A percentile compares a stretch with the other conserved stretches of the same genome.
phyloP scores from a whole-genome alignment of 1,284 basidiomycete species.

The Coniferiporia weirii region DNA sequence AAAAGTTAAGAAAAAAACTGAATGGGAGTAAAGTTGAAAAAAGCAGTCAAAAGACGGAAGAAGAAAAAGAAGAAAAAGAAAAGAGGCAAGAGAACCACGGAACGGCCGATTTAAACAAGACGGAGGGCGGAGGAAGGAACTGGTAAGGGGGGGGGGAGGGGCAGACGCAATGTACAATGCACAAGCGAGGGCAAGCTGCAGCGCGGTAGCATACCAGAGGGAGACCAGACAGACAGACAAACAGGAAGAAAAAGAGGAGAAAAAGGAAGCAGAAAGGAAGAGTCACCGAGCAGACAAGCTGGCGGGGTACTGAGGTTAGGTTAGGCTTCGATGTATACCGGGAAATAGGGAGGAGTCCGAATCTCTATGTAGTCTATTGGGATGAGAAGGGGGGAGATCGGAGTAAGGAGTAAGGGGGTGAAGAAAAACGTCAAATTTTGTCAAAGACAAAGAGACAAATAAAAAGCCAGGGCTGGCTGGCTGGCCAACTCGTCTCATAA shows the following conservation, averaged over 20 bases:
- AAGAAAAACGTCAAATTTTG: background rate
- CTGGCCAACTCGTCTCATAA: background rate
- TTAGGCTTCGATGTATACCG: background rate
- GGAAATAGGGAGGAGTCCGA: background rate
- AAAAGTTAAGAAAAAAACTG: background rate
- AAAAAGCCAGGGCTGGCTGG: too few relatives aligned
- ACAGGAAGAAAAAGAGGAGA: slow-evolving; percentile 21
- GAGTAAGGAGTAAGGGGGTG: background rate
- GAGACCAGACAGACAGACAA: slow-evolving; percentile 19
- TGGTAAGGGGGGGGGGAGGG: too few relatives aligned
- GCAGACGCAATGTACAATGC: too few relatives aligned
- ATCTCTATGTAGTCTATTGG: background rate
- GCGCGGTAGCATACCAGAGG: background rate
- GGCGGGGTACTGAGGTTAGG: background rate
- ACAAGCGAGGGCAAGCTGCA: too few relatives aligned
- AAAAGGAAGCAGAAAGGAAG: slow-evolving; percentile 23
- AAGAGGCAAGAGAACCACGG: slow-evolving; percentile 12
- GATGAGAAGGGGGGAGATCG: background rate
- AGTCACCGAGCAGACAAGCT: background rate
- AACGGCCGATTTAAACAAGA: too few relatives aligned
- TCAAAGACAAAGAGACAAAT: too few relatives aligned
- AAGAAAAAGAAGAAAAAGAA: slow-evolving; percentile 17
- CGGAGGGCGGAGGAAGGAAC: too few relatives aligned
- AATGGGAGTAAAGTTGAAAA: background rate
- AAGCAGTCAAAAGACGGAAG: slow-evolving; percentile 2